Evolutionary conservation across 2,329 filamentous ascomycete species (phyloP), one percentile per base, ranked within the genome.

Genomic region (Torrubiella hemipterigena): DNA sequence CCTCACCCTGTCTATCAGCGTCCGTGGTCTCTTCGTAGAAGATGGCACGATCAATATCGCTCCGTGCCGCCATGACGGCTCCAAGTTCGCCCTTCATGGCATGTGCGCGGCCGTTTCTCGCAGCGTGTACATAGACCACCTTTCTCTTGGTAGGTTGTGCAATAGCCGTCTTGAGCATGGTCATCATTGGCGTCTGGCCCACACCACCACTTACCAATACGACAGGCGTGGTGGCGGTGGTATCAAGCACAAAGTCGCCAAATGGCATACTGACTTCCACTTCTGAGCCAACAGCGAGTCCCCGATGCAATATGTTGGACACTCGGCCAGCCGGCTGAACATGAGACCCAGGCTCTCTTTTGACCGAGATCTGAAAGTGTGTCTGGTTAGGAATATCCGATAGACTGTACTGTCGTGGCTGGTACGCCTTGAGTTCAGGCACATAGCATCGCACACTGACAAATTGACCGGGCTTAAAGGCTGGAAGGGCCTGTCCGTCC

Each of bases 331-430:
- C 65, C 41, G 72, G 59, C 17, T 60, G 51, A 41, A 58, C 54
- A 13, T 62, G 59, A 26, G 52, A 50, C 2, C 61, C 54, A n/a
- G 65, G 54, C 3, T 57, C 49, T 67, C 62, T 81, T 82, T 22
- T 22, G 31, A 83, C 67, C 31, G 67, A 77, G 52, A 83, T 76
- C 30, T 77, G 68, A 50, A 79, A 78, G 50, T 73, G 67, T 24
- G 67, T 60, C 8, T 63, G 52, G 4, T 58, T 58, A 3, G 73
- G 75, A 27, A 67, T 61, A 43, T 81, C 75, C 43, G 68, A 77
- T 35, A 83, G 63, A 21, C 74, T 79, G 55, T 81, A 83, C 52
- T 83, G 79, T 27, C 78, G 61, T 8, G 72, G 64, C 48, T 83
- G 78, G 40, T 61, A 54, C 44, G 71, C 65, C 15, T 66, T 65